These are phyloP conservation scores for Acer yangbiense DNA, from an alignment of 345 rosid species.

Conservation along the genomic window DNA sequence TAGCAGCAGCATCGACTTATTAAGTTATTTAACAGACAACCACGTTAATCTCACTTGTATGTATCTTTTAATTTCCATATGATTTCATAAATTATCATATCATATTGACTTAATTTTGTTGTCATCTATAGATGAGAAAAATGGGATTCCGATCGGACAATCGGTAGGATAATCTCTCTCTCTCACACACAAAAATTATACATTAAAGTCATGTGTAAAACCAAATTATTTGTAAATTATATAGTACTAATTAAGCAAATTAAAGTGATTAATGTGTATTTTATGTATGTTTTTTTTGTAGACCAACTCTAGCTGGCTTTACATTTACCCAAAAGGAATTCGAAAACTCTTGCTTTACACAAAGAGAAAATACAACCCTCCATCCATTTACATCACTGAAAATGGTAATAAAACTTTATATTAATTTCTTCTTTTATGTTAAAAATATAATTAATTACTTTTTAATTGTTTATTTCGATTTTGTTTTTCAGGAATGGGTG, in stretches of 20 bases:
- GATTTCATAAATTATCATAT: background rate
- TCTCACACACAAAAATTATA: too few relatives aligned
- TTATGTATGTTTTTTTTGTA: constrained; percentile 7
- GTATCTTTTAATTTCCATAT: constrained; percentile 1
- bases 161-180: background rate
- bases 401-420: constrained; percentile 21
- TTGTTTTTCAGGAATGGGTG: constrained; percentile 34
- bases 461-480: background rate
- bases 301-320: constrained; percentile 26
- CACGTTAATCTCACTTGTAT: constrained; percentile 31
- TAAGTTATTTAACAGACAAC: constrained; percentile 31
- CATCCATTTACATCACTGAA: constrained; percentile 24
- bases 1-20: background rate
- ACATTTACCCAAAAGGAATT: constrained; percentile 32
- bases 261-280: background rate
- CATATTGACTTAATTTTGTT: background rate
- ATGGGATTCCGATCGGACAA: constrained; percentile 18
- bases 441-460: too few relatives aligned
- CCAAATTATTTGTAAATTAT: too few relatives aligned
- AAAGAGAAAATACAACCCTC: constrained; percentile 21
- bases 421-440: too few relatives aligned
- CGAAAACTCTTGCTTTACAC: constrained; percentile 16
- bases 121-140: constrained; percentile 14
- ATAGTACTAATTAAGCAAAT: too few relatives aligned
- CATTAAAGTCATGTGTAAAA: too few relatives aligned